These are phyloP conservation scores for Cornus florida DNA, from an alignment of 148 eudicot genomes.

Conservation along the genomic window DNA sequence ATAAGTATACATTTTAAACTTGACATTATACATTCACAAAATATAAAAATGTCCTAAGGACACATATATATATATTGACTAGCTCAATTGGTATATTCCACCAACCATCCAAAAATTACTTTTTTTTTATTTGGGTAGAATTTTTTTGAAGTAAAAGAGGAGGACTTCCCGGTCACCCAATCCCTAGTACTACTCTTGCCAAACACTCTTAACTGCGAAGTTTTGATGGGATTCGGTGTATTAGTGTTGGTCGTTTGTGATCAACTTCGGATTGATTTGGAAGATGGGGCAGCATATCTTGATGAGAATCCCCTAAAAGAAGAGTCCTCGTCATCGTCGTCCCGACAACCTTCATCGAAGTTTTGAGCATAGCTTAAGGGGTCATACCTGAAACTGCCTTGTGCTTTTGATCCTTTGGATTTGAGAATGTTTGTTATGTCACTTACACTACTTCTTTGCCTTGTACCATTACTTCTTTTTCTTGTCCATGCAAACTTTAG, in stretches of 20 bases:
- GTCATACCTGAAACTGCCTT: constrained; percentile 31
- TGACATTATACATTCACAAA: no score
- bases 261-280: neutral
- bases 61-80: no score
- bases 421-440: constrained; percentile 7
- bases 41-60: no score
- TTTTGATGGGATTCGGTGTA: no score
- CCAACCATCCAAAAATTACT: neutral
- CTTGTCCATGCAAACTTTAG: constrained; percentile 33
- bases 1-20: no score
- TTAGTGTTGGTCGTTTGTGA: neutral
- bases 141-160: no score
- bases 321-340: constrained; percentile 23
- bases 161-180: no score
- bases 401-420: constrained; percentile 6
- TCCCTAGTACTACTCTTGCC: no score
- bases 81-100: neutral
- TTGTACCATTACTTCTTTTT: constrained; percentile 9
- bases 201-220: no score
- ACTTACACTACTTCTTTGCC: constrained; percentile 11
- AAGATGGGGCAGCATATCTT: constrained; percentile 24
- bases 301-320: constrained; percentile 26
- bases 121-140: no score
- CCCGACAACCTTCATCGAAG: constrained; percentile 25
- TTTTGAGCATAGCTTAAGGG: constrained; percentile 42